Base-by-base conservation (phyloP, 2,329 filamentous ascomycete species). In the Penicillium freii region DNA sequence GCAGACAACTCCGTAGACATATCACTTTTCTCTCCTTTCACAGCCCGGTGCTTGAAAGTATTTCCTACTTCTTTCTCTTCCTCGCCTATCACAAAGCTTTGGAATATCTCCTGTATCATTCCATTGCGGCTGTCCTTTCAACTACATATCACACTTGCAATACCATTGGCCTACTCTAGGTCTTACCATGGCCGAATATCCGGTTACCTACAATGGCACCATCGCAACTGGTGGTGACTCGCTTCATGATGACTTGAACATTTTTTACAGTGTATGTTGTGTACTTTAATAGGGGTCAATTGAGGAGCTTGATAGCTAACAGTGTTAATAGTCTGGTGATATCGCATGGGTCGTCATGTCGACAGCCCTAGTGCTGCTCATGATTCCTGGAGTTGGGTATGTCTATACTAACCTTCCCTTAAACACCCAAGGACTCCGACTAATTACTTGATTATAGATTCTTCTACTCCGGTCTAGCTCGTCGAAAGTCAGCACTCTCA, bases 401-500 rank as follows among this genome's bases (percentile, higher is more conserved):
- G 75, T 54, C 39, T 56, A 7, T n/a, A 34, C 40, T 49, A 23
- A 42, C 13, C 31, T 36, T 13, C 42, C 36, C 39, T 19, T 44
- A 49, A 42, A n/a, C 58, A 40, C 17, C 48, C 4, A 27, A 36
- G 25, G 38, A 19, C 38, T 43, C 6, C 50, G 2, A 43, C 57
- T 56, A 56, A 61, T 60, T 59, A 49, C 61, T 45, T 13, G 21
- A 19, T 36, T 25, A 17, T 63, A 85, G 91, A 52, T 94, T 96
- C 82, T 96, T 96, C 83, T 96, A 96, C 81, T 93, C 90, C 43
- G 92, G 91, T 62, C 87, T 96, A 17, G 91, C 92, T 17, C 87
- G 91, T 56, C 86, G 92, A 74, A 96, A 96, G 80, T 95, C 91
- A 0, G 92, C 92, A 4, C 81, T 96, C 54, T 90, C 91, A 19